phyloP scores from a whole-genome alignment of 164 flowering plant genomes.

The Magnolia sinica region DNA sequence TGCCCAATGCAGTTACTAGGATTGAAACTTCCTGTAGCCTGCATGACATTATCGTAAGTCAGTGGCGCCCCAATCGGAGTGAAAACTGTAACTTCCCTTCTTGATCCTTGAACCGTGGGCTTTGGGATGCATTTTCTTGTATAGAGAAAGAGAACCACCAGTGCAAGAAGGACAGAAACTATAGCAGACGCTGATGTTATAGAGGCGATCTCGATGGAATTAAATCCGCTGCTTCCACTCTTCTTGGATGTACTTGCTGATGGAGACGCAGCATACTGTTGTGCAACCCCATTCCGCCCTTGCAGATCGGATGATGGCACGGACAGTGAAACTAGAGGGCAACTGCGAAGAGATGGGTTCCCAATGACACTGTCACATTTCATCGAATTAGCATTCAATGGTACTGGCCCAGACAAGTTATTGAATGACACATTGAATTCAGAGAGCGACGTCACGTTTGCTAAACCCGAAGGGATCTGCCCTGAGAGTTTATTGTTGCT shows the following conservation, averaged over 20 bases:
- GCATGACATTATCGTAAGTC: slow-evolving; percentile 69
- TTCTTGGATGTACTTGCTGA: slow-evolving; percentile 18
- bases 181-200: slow-evolving; percentile 82
- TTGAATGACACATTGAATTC: slow-evolving; percentile 74
- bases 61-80: slow-evolving; percentile 65
- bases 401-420: slow-evolving; percentile 71
- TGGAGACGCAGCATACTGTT: slow-evolving; percentile 37
- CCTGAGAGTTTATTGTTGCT: slow-evolving; percentile 68
- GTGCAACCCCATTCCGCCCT: slow-evolving; percentile 29
- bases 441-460: slow-evolving; percentile 48
- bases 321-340: slow-evolving; percentile 34
- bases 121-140: slow-evolving; percentile 64
- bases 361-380: slow-evolving; percentile 17
- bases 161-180: slow-evolving; percentile 71
- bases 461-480: slow-evolving; percentile 58
- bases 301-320: slow-evolving; percentile 48
- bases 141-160: slow-evolving; percentile 57
- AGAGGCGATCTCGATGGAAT: slow-evolving; percentile 78
- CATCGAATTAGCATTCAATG: slow-evolving; percentile 36
- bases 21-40: slow-evolving; percentile 72
- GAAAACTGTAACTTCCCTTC: slow-evolving; percentile 65
- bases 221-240: slow-evolving; percentile 34
- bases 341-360: slow-evolving; percentile 37
- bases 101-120: slow-evolving; percentile 43
- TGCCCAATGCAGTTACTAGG: slow-evolving; percentile 84